Conservation (phyloP, 805 yeast species). For the Hagleromyces aurorensis region DNA sequence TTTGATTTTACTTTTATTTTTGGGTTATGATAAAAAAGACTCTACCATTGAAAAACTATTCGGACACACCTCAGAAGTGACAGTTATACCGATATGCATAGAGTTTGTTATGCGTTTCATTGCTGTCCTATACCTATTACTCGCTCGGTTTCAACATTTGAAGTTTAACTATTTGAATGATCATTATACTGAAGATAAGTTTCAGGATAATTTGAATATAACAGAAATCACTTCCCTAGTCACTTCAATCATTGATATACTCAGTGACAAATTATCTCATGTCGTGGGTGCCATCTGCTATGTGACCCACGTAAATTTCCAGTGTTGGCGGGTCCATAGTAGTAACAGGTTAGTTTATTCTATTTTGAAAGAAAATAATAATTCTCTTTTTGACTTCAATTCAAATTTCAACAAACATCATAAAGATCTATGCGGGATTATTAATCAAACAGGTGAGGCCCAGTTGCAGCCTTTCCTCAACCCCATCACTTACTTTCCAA, state of each 20-base stretch:
- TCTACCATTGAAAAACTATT: constrained; percentile 9
- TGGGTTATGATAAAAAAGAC: constrained; percentile 3
- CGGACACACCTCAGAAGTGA: constrained; percentile 11
- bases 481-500: constrained; percentile 21
- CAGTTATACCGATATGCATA: constrained; percentile 13
- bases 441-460: constrained; percentile 1
- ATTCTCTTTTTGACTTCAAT: constrained; percentile 22
- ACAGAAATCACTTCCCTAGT: constrained; percentile 5
- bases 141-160: constrained; percentile 27
- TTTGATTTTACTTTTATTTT: constrained; percentile 7
- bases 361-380: constrained; percentile 28
- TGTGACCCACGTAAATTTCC: constrained; percentile 48
- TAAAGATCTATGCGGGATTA: constrained; percentile 3
- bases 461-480: constrained; percentile 2
- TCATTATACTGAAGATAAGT: neutral
- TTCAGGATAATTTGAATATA: neutral
- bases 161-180: constrained; percentile 16
- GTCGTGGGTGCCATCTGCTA: constrained; percentile 33
- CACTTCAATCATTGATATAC: constrained; percentile 14
- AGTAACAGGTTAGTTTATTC: constrained; percentile 38
- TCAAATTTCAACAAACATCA: constrained; percentile 17
- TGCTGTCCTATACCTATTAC: constrained; percentile 14
- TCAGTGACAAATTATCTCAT: constrained; percentile 26
- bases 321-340: constrained; percentile 56
- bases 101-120: constrained; percentile 11